These are phyloP conservation scores for Blastobotrys capitulatus DNA, from an alignment of 1,139 yeast genomes.

Conservation along the genomic window DNA sequence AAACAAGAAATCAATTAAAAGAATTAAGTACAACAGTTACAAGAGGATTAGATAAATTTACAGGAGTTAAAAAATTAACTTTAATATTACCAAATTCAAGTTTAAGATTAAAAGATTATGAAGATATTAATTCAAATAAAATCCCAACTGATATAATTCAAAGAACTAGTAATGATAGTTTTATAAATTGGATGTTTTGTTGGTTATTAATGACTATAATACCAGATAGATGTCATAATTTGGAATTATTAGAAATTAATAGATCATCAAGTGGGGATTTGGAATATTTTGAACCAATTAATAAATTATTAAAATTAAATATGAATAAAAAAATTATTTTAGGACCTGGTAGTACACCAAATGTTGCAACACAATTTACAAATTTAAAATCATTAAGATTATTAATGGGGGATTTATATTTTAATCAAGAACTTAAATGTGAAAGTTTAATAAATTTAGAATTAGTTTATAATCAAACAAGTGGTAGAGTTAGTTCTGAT, in stretches of 20 bases:
- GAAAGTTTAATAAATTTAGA: conserved; percentile 3
- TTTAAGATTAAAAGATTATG: conserved; percentile 1
- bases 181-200: conserved; percentile 9
- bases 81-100: neutral
- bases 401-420: conserved; percentile 3
- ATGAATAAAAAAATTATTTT: neutral
- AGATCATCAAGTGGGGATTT: neutral
- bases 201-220: conserved; percentile 3
- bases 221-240: conserved; percentile 6
- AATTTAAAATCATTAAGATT: conserved; percentile 6
- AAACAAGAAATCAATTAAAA: conserved; percentile 1
- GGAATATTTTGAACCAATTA: conserved; percentile 3
- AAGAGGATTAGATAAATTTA: conserved; percentile 6
- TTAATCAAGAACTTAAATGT: conserved; percentile 7
- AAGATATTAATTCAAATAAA: neutral
- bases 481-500: conserved; percentile 4
- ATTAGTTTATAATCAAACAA: conserved; percentile 7
- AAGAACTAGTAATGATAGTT: conserved; percentile 6
- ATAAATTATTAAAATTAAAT: neutral
- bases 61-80: neutral
- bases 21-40: neutral
- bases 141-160: conserved; percentile 6
- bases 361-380: neutral
- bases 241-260: conserved; percentile 1
- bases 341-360: conserved; percentile 9